These are phyloP conservation scores for Colletotrichum liriopes DNA, from an alignment of 2,329 filamentous ascomycete species.

Conservation along the genomic window DNA sequence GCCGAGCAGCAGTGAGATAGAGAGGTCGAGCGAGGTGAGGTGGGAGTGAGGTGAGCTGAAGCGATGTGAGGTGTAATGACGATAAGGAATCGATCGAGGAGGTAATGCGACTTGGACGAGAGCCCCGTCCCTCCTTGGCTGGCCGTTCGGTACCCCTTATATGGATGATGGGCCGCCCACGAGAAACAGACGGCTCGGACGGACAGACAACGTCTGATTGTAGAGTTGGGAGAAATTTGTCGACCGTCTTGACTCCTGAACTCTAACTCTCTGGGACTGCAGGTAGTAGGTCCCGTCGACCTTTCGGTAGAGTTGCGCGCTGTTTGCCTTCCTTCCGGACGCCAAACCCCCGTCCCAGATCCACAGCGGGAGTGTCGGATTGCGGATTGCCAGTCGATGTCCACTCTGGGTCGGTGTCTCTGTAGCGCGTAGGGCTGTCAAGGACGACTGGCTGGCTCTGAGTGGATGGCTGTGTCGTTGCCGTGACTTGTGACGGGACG, in stretches of 20 bases:
- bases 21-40: background rate
- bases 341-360: constrained; percentile 12
- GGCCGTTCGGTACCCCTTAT: constrained; percentile 24
- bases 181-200: constrained; percentile 24
- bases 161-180: constrained; percentile 11
- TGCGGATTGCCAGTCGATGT: constrained; percentile 11
- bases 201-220: constrained; percentile 22
- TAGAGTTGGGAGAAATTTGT: constrained; percentile 2
- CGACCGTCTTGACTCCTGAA: constrained; percentile 13
- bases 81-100: background rate
- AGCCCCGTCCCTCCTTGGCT: background rate
- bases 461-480: constrained; percentile 5
- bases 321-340: constrained; percentile 27
- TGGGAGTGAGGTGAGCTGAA: constrained; percentile 4
- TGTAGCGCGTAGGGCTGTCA: constrained; percentile 29
- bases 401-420: constrained; percentile 5
- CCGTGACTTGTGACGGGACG: constrained; percentile 32
- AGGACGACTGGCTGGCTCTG: constrained; percentile 2
- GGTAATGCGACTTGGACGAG: constrained; percentile 18
- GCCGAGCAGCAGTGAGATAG: background rate
- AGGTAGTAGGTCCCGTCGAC: constrained; percentile 7
- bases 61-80: constrained; percentile 26
- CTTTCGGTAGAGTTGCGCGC: constrained; percentile 7
- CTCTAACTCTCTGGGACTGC: constrained; percentile 7
- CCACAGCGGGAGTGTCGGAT: constrained; percentile 36